Percentiles rank a stretch among this genome's conserved stretches.
Evolutionary conservation across 2,329 filamentous ascomycete species (phyloP).

Genomic region (Alternaria dauci): DNA sequence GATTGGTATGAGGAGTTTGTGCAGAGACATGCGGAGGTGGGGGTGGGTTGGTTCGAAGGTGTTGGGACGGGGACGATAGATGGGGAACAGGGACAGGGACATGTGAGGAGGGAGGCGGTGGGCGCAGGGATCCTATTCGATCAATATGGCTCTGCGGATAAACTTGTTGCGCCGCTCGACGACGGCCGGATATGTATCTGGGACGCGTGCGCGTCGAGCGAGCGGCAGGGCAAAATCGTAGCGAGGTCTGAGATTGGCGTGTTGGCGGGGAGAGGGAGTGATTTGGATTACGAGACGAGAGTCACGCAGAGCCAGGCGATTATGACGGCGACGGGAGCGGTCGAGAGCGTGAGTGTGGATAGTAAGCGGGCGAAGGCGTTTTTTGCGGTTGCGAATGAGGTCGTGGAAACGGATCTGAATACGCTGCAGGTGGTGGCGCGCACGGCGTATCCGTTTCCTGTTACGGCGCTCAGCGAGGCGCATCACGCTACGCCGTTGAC

Average conservation of each 20-base stretch:
- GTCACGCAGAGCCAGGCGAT: slow-evolving; percentile 60
- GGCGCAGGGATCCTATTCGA: slow-evolving; percentile 73
- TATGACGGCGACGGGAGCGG: slow-evolving; percentile 74
- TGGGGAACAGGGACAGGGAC: slow-evolving; percentile 46
- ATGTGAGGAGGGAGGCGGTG: slow-evolving; percentile 68
- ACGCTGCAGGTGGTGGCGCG: slow-evolving; percentile 74
- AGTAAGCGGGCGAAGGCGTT: slow-evolving; percentile 73
- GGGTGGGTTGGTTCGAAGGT: slow-evolving; percentile 78
- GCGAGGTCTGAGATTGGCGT: slow-evolving; percentile 72
- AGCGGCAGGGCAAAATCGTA: slow-evolving; percentile 70
- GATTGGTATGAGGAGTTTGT: slow-evolving; percentile 92
- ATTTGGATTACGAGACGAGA: slow-evolving; percentile 54
- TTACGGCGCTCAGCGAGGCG: slow-evolving; percentile 81
- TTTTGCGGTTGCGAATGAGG: slow-evolving; percentile 77
- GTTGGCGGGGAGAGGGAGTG: slow-evolving; percentile 65
- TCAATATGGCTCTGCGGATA: slow-evolving; percentile 61
- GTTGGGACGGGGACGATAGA: slow-evolving; percentile 52
- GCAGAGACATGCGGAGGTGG: slow-evolving; percentile 78
- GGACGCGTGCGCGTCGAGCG: slow-evolving; percentile 65
- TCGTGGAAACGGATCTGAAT: slow-evolving; percentile 79
- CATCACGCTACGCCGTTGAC: slow-evolving; percentile 75
- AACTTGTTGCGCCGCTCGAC: slow-evolving; percentile 79
- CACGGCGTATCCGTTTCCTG: slow-evolving; percentile 79
- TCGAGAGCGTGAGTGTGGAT: slow-evolving; percentile 85
- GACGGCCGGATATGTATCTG: slow-evolving; percentile 89